phyloP scores from a whole-genome alignment of 805 yeast species.

The Groenewaldozyma salmanticensis region DNA sequence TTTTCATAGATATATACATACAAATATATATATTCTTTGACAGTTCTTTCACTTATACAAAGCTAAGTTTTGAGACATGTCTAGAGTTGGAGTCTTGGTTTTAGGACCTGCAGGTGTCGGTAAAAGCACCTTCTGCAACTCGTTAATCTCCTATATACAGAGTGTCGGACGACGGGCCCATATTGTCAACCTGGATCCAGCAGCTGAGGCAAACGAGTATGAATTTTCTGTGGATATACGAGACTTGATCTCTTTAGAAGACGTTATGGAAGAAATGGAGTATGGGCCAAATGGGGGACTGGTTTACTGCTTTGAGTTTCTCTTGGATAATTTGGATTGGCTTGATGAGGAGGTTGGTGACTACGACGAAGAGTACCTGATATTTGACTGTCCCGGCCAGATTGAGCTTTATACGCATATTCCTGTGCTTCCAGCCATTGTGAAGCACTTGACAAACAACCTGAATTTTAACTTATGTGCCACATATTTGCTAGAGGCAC shows the following conservation, averaged over 20 bases:
- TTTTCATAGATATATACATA: too few species aligned
- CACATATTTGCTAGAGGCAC: constrained; percentile 84
- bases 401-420: constrained; percentile 91
- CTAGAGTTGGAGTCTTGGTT: constrained; percentile 88
- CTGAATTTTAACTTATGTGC: constrained; percentile 87
- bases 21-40: too few species aligned
- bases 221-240: constrained; percentile 90
- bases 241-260: constrained; percentile 81
- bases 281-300: constrained; percentile 94
- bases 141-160: constrained; percentile 81
- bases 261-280: constrained; percentile 90
- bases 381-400: constrained; percentile 96
- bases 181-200: constrained; percentile 91
- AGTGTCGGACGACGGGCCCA: constrained; percentile 88
- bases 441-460: constrained; percentile 69
- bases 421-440: constrained; percentile 84
- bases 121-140: constrained; percentile 84
- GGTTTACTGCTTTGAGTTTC: constrained; percentile 83
- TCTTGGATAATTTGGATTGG: constrained; percentile 90
- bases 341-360: constrained; percentile 95
- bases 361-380: constrained; percentile 84
- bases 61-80: too few species aligned
- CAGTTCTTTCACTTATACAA: too few species aligned
- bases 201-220: constrained; percentile 87
- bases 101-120: constrained; percentile 99